These are phyloP conservation scores for Yarrowia yakushimensis DNA, from an alignment of 805 yeast genomes.

Conservation along the genomic window DNA sequence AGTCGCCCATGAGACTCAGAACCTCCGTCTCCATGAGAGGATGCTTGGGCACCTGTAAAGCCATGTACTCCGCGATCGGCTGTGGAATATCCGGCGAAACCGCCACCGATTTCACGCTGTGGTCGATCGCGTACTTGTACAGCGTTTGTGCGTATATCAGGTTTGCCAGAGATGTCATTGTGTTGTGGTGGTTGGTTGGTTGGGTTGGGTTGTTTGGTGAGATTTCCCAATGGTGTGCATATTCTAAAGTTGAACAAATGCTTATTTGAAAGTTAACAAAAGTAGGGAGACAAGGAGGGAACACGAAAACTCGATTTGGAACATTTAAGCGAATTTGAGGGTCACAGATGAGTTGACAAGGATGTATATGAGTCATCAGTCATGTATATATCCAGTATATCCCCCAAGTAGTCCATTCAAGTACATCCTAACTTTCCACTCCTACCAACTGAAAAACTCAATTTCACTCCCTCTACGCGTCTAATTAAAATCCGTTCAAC, in stretches of 20 bases:
- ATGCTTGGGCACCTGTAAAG: not conserved
- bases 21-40: not conserved
- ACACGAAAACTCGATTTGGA: too few relatives aligned
- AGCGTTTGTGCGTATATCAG: conserved; percentile 16
- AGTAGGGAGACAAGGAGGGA: not conserved
- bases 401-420: too few relatives aligned
- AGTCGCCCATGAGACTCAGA: not conserved
- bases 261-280: not conserved
- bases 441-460: too few relatives aligned
- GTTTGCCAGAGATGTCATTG: conserved; percentile 8
- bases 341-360: too few relatives aligned
- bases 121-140: conserved; percentile 20
- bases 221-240: not conserved
- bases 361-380: too few relatives aligned
- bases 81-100: not conserved
- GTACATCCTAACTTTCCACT: too few relatives aligned
- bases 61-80: conserved; percentile 7
- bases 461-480: too few relatives aligned
- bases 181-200: too few relatives aligned
- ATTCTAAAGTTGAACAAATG: not conserved
- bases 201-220: not conserved
- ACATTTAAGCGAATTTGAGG: too few relatives aligned
- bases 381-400: too few relatives aligned
- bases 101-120: not conserved
- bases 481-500: too few relatives aligned